These are phyloP conservation scores for Macroventuria anomochaeta DNA, from an alignment of 2,329 filamentous ascomycete genomes.

Conservation along the genomic window DNA sequence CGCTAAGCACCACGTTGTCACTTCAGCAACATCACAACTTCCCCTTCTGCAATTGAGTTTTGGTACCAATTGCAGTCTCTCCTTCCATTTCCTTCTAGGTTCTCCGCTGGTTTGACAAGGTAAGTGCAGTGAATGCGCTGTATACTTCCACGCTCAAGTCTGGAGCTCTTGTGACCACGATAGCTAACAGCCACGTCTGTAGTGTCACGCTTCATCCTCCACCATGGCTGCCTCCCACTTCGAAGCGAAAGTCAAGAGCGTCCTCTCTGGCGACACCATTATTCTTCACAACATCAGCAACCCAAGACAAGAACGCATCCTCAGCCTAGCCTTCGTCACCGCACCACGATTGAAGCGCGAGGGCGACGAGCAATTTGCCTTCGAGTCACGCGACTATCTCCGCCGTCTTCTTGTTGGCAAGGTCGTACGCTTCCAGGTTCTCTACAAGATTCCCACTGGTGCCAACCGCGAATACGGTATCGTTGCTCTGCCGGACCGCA, in stretches of 20 bases:
- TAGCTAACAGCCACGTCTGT: constrained; percentile 10
- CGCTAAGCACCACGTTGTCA: constrained; percentile 21
- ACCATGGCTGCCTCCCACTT: constrained; percentile 43
- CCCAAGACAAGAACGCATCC: constrained; percentile 78
- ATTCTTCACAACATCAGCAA: constrained; percentile 83
- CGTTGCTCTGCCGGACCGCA: constrained; percentile 75
- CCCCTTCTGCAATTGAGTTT: constrained; percentile 17
- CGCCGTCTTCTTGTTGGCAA: constrained; percentile 86
- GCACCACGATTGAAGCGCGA: constrained; percentile 87
- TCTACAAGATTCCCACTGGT: constrained; percentile 84
- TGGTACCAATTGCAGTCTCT: constrained; percentile 26
- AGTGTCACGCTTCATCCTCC: constrained; percentile 16
- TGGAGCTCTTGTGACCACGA: constrained; percentile 19
- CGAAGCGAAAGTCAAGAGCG: constrained; percentile 76
- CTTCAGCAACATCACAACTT: constrained; percentile 18
- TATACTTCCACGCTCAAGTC: not conserved
- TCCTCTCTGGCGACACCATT: constrained; percentile 91
- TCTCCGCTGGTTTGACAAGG: constrained; percentile 19
- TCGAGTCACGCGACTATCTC: constrained; percentile 92
- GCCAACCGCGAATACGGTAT: constrained; percentile 85
- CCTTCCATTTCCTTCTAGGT: constrained; percentile 10
- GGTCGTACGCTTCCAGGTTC: constrained; percentile 79
- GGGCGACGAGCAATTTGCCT: constrained; percentile 89
- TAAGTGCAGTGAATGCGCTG: not conserved
- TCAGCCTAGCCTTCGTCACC: constrained; percentile 91